Evolutionary conservation across 2,329 filamentous ascomycete species (phyloP).

Genomic region (Ophiosphaerella korrae): DNA sequence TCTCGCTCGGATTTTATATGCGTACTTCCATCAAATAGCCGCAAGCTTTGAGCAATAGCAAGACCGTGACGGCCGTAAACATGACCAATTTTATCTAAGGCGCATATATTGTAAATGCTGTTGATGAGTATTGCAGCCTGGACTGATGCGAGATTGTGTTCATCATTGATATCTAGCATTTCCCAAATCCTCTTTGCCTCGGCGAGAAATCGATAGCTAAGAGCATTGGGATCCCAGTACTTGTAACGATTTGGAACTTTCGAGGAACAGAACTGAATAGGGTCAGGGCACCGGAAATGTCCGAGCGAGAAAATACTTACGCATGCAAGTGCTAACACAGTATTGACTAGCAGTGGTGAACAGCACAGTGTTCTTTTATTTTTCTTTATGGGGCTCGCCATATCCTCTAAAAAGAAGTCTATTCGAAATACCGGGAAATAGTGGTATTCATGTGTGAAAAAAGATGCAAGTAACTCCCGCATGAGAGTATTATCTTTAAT

Average conservation of each 20-base stretch:
- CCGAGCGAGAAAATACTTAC: constrained; percentile 9
- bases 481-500: constrained; percentile 20
- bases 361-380: constrained; percentile 14
- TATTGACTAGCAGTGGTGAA: constrained; percentile 25
- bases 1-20: constrained; percentile 1
- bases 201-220: constrained; percentile 22
- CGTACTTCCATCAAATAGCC: constrained; percentile 7
- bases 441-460: constrained; percentile 18
- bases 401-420: constrained; percentile 24
- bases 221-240: constrained; percentile 20
- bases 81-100: constrained; percentile 10
- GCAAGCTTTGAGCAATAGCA: constrained; percentile 16
- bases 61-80: constrained; percentile 15
- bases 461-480: constrained; percentile 15
- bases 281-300: constrained; percentile 1
- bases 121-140: constrained; percentile 21
- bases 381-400: constrained; percentile 1
- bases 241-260: constrained; percentile 7
- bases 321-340: constrained; percentile 25
- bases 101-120: constrained; percentile 9
- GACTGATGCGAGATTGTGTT: constrained; percentile 15
- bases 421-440: constrained; percentile 19
- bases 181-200: constrained; percentile 31
- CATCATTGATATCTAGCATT: neutral
- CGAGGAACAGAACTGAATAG: constrained; percentile 8